phyloP scores from a whole-genome alignment of 192 early-diverging fungal species.

The Linnemannia elongata region DNA sequence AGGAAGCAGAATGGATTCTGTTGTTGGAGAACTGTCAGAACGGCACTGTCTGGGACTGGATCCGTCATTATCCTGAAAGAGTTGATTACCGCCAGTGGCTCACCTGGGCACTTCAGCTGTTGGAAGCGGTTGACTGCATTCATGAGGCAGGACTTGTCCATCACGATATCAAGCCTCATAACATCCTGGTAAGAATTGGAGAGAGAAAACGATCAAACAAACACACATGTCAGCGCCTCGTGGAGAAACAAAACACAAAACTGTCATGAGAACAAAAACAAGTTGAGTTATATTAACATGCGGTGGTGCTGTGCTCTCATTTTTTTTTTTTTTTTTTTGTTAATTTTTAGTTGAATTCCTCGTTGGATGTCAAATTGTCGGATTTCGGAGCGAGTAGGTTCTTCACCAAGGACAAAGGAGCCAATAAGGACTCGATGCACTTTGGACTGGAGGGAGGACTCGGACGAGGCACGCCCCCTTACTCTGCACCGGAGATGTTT shows the following conservation, averaged over 20 bases:
- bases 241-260: not conserved
- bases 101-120: constrained; percentile 68
- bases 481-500: constrained; percentile 70
- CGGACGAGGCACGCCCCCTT: constrained; percentile 63
- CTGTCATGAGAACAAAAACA: not conserved
- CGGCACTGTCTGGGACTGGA: constrained; percentile 71
- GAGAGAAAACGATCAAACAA: not conserved
- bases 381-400: constrained; percentile 58
- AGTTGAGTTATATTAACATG: not conserved
- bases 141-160: constrained; percentile 65
- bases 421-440: not conserved
- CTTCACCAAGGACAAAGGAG: not conserved
- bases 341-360: constrained; percentile 50
- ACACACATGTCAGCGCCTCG: constrained; percentile 9
- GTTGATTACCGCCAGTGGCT: constrained; percentile 60
- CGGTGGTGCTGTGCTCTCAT: constrained; percentile 28
- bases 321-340: constrained; percentile 38
- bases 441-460: constrained; percentile 28
- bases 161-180: constrained; percentile 74
- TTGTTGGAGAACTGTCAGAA: constrained; percentile 70
- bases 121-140: constrained; percentile 64
- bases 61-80: constrained; percentile 55
- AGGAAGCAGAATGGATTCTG: constrained; percentile 57
- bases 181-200: constrained; percentile 60
- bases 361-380: constrained; percentile 29